phyloP scores from a whole-genome alignment of 179 eudicot species.

The Silene coronaria region DNA sequence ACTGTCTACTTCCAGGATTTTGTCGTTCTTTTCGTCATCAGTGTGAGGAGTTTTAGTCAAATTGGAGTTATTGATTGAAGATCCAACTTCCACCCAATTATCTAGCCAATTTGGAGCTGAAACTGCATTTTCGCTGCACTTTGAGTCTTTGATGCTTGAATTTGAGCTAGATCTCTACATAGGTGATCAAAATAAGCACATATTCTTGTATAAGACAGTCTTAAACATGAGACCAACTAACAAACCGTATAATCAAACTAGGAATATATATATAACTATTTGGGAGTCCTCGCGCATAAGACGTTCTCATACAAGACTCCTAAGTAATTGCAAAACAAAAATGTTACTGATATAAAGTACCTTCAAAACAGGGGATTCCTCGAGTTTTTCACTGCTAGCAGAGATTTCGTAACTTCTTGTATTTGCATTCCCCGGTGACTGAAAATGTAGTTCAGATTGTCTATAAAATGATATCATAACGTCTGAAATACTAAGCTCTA shows the following conservation, averaged over 20 bases:
- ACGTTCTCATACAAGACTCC: not conserved
- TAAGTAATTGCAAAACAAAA: not conserved
- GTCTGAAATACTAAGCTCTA: not conserved
- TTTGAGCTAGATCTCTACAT: slow-evolving; percentile 46
- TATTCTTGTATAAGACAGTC: too few relatives aligned
- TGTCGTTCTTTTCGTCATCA: slow-evolving; percentile 57
- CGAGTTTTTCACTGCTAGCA: slow-evolving; percentile 28
- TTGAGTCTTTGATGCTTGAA: slow-evolving; percentile 27
- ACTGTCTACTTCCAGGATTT: slow-evolving; percentile 78
- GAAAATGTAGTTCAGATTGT: not conserved
- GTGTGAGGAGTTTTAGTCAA: slow-evolving; percentile 20
- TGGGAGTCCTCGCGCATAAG: not conserved
- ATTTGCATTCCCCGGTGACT: slow-evolving; percentile 32
- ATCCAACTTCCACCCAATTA: slow-evolving; percentile 60
- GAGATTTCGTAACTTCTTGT: slow-evolving; percentile 27
- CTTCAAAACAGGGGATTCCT: slow-evolving; percentile 41
- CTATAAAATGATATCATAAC: not conserved
- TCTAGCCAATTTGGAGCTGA: slow-evolving; percentile 52
- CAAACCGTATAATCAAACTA: too few relatives aligned
- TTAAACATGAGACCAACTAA: too few relatives aligned
- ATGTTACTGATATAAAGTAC: slow-evolving; percentile 23
- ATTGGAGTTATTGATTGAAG: slow-evolving; percentile 40
- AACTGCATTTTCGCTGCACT: slow-evolving; percentile 20
- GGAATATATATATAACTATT: not conserved
- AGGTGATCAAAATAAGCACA: not conserved